Evolutionary conservation across 768 basidiomycete species (phyloP).

Genomic region (Terana coerulea): DNA sequence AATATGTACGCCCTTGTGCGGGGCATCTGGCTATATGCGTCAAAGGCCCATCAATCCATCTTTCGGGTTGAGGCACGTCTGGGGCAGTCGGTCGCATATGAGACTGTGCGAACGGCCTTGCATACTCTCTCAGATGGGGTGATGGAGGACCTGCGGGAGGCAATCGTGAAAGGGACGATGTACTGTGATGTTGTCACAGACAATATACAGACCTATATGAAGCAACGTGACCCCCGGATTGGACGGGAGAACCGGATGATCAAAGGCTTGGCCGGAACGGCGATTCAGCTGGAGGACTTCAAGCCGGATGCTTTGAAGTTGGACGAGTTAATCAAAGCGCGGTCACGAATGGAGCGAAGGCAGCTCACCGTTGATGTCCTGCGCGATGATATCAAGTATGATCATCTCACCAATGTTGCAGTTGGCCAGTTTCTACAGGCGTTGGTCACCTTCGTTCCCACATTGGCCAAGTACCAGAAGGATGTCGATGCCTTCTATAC

Average conservation of each 20-base stretch:
- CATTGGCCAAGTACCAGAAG: background rate
- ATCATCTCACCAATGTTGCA: slow-evolving; percentile 2
- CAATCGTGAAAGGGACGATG: background rate
- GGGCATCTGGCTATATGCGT: slow-evolving; percentile 10
- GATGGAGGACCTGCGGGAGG: background rate
- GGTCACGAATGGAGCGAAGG: background rate
- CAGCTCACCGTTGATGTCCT: slow-evolving; percentile 6
- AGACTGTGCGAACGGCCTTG: slow-evolving; percentile 5
- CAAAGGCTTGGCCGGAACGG: slow-evolving; percentile 17
- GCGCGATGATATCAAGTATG: slow-evolving; percentile 9
- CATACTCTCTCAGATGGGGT: slow-evolving; percentile 6
- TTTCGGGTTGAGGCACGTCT: slow-evolving; percentile 16
- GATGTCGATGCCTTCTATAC: slow-evolving; percentile 4
- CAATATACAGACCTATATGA: slow-evolving; percentile 15
- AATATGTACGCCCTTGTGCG: slow-evolving; percentile 5
- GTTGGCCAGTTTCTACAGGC: slow-evolving; percentile 6
- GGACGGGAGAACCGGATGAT: slow-evolving; percentile 15
- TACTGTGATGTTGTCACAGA: slow-evolving; percentile 9
- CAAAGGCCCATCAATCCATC: slow-evolving; percentile 14
- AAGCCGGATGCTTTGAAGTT: slow-evolving; percentile 7
- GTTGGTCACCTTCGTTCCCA: slow-evolving; percentile 11
- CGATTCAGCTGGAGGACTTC: slow-evolving; percentile 10
- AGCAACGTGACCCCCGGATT: slow-evolving; percentile 8
- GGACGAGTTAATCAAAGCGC: background rate
- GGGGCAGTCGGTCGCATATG: slow-evolving; percentile 8